phyloP scores from a whole-genome alignment of 1,284 basidiomycete species.

The Ceratobasidium sp. region DNA sequence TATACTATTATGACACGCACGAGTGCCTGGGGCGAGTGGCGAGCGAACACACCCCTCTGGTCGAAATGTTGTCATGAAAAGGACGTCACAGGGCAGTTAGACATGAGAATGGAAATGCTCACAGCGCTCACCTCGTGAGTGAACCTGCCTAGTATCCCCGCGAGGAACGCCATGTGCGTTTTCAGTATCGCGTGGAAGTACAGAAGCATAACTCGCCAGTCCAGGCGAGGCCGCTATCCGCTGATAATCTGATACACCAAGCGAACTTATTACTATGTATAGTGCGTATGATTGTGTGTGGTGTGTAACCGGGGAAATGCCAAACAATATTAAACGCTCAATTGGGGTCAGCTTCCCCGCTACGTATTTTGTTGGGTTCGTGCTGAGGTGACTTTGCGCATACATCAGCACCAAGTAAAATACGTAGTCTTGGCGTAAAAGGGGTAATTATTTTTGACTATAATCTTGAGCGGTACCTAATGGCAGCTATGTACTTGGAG shows the following conservation, averaged over 20 bases:
- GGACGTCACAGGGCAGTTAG: not conserved
- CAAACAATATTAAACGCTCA: not conserved
- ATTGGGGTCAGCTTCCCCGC: not conserved
- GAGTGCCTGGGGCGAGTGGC: not conserved
- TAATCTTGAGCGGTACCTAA: too few species aligned
- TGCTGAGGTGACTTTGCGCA: too few species aligned
- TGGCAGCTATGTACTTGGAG: too few species aligned
- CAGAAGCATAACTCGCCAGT: not conserved
- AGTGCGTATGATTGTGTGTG: not conserved
- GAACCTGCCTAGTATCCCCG: not conserved
- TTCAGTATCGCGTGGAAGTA: not conserved
- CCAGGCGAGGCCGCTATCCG: not conserved
- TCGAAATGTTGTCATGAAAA: constrained; percentile 4
- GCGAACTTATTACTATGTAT: not conserved
- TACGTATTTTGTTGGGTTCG: too few species aligned
- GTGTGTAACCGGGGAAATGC: not conserved
- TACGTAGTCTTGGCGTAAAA: too few species aligned
- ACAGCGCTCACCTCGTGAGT: not conserved
- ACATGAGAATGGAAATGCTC: not conserved
- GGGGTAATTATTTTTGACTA: too few species aligned
- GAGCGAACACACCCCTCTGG: not conserved
- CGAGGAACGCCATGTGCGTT: not conserved
- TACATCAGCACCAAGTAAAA: too few species aligned
- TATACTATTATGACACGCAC: not conserved
- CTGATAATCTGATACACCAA: not conserved